Evolutionary conservation across 2,329 filamentous ascomycete species (phyloP).

Genomic region (Fusarium begoniae): DNA sequence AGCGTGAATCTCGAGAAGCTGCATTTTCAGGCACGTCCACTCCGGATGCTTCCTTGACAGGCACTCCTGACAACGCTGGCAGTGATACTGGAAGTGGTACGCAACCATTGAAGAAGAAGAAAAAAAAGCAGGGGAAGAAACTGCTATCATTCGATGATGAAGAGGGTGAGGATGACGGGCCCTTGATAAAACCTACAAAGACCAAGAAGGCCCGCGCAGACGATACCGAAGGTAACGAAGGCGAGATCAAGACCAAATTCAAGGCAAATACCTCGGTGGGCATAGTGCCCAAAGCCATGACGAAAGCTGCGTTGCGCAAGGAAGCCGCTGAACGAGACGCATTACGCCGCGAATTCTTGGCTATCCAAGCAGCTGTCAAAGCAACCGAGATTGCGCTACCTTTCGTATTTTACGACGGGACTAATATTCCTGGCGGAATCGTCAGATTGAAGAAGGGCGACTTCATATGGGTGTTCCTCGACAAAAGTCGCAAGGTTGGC

Average conservation of each 20-base stretch:
- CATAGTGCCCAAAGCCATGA: constrained; percentile 72
- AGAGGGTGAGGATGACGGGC: constrained; percentile 67
- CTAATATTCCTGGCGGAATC: constrained; percentile 83
- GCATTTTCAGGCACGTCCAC: constrained; percentile 58
- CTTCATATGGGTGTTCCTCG: constrained; percentile 90
- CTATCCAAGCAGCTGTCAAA: constrained; percentile 86
- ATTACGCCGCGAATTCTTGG: constrained; percentile 82
- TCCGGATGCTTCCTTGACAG: constrained; percentile 59
- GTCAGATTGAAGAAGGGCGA: constrained; percentile 94
- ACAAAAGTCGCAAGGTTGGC: constrained; percentile 89
- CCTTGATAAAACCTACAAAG: constrained; percentile 43
- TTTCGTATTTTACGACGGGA: constrained; percentile 97
- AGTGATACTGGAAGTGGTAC: constrained; percentile 46
- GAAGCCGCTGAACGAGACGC: constrained; percentile 84
- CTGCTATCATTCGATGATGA: constrained; percentile 74
- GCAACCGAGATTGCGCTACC: constrained; percentile 89
- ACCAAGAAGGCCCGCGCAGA: constrained; percentile 50
- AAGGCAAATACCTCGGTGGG: constrained; percentile 69
- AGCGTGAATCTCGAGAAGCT: constrained; percentile 77
- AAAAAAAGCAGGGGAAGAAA: constrained; percentile 56
- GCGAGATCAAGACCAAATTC: constrained; percentile 56
- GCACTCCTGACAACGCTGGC: constrained; percentile 56
- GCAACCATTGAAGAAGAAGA: constrained; percentile 46
- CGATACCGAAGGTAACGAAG: constrained; percentile 43
- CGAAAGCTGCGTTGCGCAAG: constrained; percentile 78